A percentile compares a stretch with the other conserved stretches of the same genome.
Conservation (phyloP, 192 early-diverging fungal genomes). For the Coemansia sp. region DNA sequence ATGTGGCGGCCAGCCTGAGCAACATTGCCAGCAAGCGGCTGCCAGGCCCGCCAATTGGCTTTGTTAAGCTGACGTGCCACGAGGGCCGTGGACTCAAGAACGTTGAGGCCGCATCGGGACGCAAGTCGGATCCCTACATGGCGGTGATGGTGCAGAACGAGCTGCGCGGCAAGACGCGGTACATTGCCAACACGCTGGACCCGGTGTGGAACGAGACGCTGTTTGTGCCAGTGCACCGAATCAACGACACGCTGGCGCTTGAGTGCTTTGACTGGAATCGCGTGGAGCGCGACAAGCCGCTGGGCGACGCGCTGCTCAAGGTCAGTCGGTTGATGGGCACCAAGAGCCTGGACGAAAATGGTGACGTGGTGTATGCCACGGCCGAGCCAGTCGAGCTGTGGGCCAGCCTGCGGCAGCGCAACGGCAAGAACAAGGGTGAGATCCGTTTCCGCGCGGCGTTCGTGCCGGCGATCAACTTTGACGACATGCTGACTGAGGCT, state of each 20-base stretch:
- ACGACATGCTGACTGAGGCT: conserved; percentile 48
- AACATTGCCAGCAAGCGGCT: conserved; percentile 35
- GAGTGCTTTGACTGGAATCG: conserved; percentile 90
- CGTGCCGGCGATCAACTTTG: conserved; percentile 56
- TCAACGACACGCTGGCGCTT: conserved; percentile 69
- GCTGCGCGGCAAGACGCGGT: conserved; percentile 71
- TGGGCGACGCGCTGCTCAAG: conserved; percentile 68
- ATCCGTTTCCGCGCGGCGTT: conserved; percentile 61
- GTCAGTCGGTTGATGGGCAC: conserved; percentile 59
- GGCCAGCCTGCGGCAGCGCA: conserved; percentile 57
- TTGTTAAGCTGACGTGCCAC: conserved; percentile 73
- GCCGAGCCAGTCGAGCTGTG: conserved; percentile 54
- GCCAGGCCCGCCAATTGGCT: conserved; percentile 67
- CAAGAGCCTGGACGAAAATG: conserved; percentile 24
- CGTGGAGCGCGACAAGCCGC: conserved; percentile 76
- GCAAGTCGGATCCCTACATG: conserved; percentile 92
- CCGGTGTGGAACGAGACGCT: conserved; percentile 92
- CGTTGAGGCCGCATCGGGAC: conserved; percentile 71
- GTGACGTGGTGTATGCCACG: conserved; percentile 40
- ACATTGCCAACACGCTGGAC: conserved; percentile 78
- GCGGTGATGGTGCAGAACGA: conserved; percentile 64
- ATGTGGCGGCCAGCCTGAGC: conserved; percentile 51
- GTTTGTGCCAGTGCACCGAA: conserved; percentile 78
- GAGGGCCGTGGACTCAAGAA: conserved; percentile 78
- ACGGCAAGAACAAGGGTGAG: conserved; percentile 59